Conservation (phyloP, 805 yeast species). For the Saccharomycopsis sp. region DNA sequence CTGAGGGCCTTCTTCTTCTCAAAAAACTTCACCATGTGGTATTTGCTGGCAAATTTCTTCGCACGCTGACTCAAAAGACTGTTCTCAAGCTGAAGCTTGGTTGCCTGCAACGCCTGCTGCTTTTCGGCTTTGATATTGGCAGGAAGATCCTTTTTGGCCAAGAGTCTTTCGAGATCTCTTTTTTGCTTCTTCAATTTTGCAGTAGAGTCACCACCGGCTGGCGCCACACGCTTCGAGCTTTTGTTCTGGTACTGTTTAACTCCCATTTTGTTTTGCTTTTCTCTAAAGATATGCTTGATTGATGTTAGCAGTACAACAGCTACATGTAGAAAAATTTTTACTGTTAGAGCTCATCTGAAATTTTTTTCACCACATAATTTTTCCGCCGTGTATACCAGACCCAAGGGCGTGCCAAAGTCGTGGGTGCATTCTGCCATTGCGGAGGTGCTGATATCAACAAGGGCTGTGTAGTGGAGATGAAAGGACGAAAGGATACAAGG, state of each 20-base stretch:
- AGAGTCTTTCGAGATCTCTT: conserved; percentile 73
- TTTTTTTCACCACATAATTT: background rate
- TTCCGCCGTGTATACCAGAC: background rate
- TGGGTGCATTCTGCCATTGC: background rate
- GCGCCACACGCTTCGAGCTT: background rate
- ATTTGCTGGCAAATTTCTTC: conserved; percentile 56
- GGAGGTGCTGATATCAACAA: background rate
- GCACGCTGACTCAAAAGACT: conserved; percentile 40
- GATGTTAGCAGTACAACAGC: background rate
- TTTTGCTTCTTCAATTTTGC: conserved; percentile 75
- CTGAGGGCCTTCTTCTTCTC: conserved; percentile 82
- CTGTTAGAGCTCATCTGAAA: background rate
- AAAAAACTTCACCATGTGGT: conserved; percentile 90
- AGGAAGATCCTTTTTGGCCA: conserved; percentile 47
- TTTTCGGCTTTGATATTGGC: conserved; percentile 61
- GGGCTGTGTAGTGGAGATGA: too few species aligned
- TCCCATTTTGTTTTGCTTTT: background rate
- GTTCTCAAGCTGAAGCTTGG: conserved; percentile 49
- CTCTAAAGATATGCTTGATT: too few species aligned
- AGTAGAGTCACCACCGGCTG: conserved; percentile 14
- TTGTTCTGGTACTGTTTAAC: background rate
- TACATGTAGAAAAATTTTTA: too few species aligned
- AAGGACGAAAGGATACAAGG: too few species aligned
- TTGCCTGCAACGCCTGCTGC: conserved; percentile 67
- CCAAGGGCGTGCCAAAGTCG: background rate